These are phyloP conservation scores for Clavispora phyllophila DNA, from an alignment of 805 yeast species.

Conservation along the genomic window DNA sequence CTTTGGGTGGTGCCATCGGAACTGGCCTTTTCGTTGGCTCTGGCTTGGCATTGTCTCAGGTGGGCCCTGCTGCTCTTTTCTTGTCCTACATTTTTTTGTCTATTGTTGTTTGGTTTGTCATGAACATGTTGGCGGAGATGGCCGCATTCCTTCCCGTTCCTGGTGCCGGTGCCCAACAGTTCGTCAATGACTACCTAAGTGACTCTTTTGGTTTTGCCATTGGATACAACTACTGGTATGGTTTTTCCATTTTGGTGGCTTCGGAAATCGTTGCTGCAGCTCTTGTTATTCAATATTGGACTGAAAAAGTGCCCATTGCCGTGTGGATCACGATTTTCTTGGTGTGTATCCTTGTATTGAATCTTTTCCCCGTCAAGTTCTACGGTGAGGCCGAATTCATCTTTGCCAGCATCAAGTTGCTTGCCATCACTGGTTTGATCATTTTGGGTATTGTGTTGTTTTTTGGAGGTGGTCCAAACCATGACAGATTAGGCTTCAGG, in stretches of 20 bases:
- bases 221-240: slow-evolving; percentile 18
- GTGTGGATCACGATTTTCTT: slow-evolving; percentile 36
- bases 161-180: slow-evolving; percentile 18
- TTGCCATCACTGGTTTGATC: slow-evolving; percentile 17
- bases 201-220: slow-evolving; percentile 17
- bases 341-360: slow-evolving; percentile 7
- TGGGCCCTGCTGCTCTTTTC: slow-evolving; percentile 17
- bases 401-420: slow-evolving; percentile 16
- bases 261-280: slow-evolving; percentile 18
- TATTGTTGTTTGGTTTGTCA: slow-evolving; percentile 16
- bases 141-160: slow-evolving; percentile 18
- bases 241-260: slow-evolving; percentile 15
- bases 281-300: slow-evolving; percentile 16
- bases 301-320: slow-evolving; percentile 24
- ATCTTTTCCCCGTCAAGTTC: slow-evolving; percentile 14
- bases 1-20: slow-evolving; percentile 20
- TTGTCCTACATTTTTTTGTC: slow-evolving; percentile 15
- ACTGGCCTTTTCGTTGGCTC: slow-evolving; percentile 19
- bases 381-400: slow-evolving; percentile 17
- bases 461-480: slow-evolving; percentile 18
- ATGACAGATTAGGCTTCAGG: slow-evolving; percentile 17
- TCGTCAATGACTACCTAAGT: slow-evolving; percentile 14
- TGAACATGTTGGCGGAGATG: slow-evolving; percentile 20
- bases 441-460: slow-evolving; percentile 17
- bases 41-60: slow-evolving; percentile 11